Base-by-base conservation (phyloP, 495 filamentous ascomycete genomes). In the Cercophora sp. region DNA sequence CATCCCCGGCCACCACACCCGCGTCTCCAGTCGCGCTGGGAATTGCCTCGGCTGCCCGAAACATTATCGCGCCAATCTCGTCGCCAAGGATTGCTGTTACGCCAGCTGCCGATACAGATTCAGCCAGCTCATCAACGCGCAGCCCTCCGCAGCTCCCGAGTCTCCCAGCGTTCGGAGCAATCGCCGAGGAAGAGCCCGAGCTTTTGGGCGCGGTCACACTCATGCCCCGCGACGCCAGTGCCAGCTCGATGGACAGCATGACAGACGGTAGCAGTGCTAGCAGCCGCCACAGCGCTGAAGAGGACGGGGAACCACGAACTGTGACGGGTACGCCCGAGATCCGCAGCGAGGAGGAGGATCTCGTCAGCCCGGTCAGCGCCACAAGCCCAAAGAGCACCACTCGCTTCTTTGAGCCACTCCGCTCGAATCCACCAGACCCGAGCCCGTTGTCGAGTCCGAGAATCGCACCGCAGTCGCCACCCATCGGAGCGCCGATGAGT, bases 181-280 rank as follows among this genome's bases (percentile, higher is more conserved):
- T 66, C 40, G 52, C 53, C 0, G 63, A 66, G 32, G 63, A 65
- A 25, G 44, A 42, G 3, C 16, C 52, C 18, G 44, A 55, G 20
- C 46, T 31, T 18, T 15, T 48, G 18, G 41, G 40, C 25, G 32
- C 48, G 2, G 48, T 56, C 0, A 47, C 48, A n/a, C 41, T 47
- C 8, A 56, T 46, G 54, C 37, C 48, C 35, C 51, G 54, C 13
- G 41, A 56, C 6, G 37, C 50, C 1, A 56, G 46, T 45, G 39
- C 45, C 3, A 58, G 61, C 27, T 69, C 67, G 1, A 59, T 61
- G 1, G 66, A 69, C 13, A 65, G 64, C 25, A 62, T 68, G 61
- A 69, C 66, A 8, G 60, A 63, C 32, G 66, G 67, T 2, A 64
- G 61, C 40, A 70, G 60, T 25, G 58, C 58, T 19, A 63, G 57